Evolutionary conservation across 2,329 filamentous ascomycete species (phyloP), one percentile per base, ranked within the genome.

Genomic region (Didymella lethalis): DNA sequence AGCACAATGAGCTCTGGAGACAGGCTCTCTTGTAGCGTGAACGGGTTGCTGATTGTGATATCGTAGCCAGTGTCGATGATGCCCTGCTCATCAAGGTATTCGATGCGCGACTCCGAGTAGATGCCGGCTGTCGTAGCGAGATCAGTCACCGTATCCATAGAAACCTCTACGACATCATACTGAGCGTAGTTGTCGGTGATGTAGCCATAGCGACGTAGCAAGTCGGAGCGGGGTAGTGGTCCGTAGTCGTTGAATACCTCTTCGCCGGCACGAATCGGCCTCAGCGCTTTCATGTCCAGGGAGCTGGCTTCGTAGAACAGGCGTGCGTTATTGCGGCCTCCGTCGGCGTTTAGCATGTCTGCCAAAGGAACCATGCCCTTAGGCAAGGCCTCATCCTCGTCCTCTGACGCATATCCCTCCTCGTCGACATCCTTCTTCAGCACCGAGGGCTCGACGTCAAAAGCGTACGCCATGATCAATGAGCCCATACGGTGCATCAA

Each of bases 311-410:
- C 85, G 72, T 89, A 86, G 69, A 85, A 87, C 0, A 89, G 81
- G 44, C 85, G 84, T 20, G 86, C 84, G 66, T 97, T 96, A 76
- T 95, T 95, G 64, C 81, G 79, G 62, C 92, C 88, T 4, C 90
- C 92, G 74, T 97, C 91, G 0, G 93, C 92, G 69, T 96, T 97
- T 31, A 97, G 83, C 71, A 96, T 88, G 73, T 97, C 93, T 1
- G 93, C 93, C 81, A 97, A 85, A 1, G 93, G 92, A 0, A 97
- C 90, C 91, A 97, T 95, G 51, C 90, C 93, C 78, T 96, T 91
- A 18, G 84, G 80, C 4, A 82, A 67, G 4, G 77, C 75, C n/a
- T 77, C 80, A 31, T 83, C 81, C 61, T 82, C 79, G 20, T 80
- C 78, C 59, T 82, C 80, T 28, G 79, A 79, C 4, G 71, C 75